Conservation (phyloP, 352 stramenopile genomes). For the Phytophthora megakarya region DNA sequence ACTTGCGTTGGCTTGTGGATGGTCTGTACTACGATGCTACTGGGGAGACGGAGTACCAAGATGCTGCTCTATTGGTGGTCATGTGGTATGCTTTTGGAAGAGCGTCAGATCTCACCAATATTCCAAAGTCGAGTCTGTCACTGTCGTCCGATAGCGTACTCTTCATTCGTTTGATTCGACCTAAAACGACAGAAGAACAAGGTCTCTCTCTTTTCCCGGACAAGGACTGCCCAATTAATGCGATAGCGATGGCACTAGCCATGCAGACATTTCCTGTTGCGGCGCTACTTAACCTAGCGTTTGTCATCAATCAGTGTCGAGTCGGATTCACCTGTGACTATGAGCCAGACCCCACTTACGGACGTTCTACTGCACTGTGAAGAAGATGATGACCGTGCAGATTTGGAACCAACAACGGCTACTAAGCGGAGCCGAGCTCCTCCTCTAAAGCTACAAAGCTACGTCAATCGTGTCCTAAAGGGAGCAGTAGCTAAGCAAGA, state of each 20-base stretch:
- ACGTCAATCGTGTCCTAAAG: too few relatives aligned
- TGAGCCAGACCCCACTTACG: too few relatives aligned
- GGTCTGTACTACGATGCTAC: background rate
- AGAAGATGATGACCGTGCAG: too few relatives aligned
- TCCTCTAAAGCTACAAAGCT: too few relatives aligned
- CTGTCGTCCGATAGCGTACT: background rate
- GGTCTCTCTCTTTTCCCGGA: background rate
- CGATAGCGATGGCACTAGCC: too few relatives aligned
- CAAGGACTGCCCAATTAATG: background rate
- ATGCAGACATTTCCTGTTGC: background rate
- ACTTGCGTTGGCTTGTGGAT: background rate
- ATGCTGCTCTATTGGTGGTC: slow-evolving; percentile 11
- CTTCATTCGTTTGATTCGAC: background rate
- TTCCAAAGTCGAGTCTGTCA: background rate
- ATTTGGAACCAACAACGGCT: too few relatives aligned
- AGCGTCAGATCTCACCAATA: background rate
- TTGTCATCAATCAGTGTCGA: too few relatives aligned
- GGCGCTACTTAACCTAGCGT: too few relatives aligned
- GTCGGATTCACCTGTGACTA: too few relatives aligned
- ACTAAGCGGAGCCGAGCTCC: too few relatives aligned
- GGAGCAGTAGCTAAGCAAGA: too few relatives aligned
- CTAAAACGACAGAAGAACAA: background rate
- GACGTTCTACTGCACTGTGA: too few relatives aligned
- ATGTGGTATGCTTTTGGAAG: slow-evolving; percentile 25
- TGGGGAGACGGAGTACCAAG: slow-evolving; percentile 14